Percentiles rank a stretch among this genome's conserved stretches.
These are phyloP conservation scores for Solanum medicagineum DNA, from an alignment of 257 asterid species.

Conservation along the genomic window DNA sequence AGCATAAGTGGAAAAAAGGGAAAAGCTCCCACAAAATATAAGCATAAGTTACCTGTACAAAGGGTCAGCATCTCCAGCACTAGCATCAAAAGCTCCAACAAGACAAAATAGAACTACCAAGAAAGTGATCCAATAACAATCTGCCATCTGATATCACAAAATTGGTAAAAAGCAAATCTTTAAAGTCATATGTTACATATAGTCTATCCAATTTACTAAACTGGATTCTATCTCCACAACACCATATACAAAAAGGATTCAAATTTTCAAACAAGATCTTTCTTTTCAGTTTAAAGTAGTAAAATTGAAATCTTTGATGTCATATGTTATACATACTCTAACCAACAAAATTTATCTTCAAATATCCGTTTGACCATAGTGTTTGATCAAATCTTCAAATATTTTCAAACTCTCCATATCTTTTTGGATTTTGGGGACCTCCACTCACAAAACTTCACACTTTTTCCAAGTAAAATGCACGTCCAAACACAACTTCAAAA, in stretches of 20 bases:
- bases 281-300: no score
- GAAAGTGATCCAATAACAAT: slow-evolving; percentile 4
- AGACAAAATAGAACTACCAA: slow-evolving; percentile 11
- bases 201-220: not conserved
- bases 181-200: not conserved
- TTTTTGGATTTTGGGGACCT: no score
- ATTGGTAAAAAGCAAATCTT: not conserved
- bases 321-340: not conserved
- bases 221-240: not conserved
- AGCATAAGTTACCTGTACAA: slow-evolving; percentile 9
- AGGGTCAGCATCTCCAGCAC: slow-evolving; percentile 37
- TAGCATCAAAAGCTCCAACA: slow-evolving; percentile 22
- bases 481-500: no score
- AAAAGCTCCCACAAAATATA: not conserved
- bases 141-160: slow-evolving; percentile 12
- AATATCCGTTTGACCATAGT: no score
- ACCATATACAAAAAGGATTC: not conserved
- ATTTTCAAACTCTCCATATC: no score
- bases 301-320: not conserved
- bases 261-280: not conserved
- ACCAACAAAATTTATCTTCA: no score
- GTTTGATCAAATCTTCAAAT: no score
- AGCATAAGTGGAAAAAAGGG: not conserved
- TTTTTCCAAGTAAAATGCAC: no score
- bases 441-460: no score